Percentiles rank a stretch among this genome's conserved stretches.
These are phyloP conservation scores for Citrullus mucosospermus DNA, from an alignment of 306 rosid species.

Conservation along the genomic window DNA sequence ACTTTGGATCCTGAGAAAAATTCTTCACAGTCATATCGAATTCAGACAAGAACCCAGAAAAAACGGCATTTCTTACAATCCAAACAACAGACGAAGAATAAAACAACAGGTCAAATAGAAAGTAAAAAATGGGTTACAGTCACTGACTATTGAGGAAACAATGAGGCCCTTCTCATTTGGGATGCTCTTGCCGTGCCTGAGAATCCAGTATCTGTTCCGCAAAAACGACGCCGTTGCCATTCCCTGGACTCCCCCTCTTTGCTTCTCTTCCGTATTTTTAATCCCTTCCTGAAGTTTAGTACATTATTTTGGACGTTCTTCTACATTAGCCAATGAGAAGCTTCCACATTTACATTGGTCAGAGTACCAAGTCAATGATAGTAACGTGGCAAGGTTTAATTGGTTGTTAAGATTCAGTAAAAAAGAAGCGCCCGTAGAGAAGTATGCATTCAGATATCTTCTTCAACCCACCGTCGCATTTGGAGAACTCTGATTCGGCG, in stretches of 20 bases:
- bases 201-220: conserved; percentile 54
- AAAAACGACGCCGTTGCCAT: conserved; percentile 31
- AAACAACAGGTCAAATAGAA: neutral
- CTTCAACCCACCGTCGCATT: neutral
- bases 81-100: neutral
- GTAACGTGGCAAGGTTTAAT: neutral
- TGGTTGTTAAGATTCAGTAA: neutral
- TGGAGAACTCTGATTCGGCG: neutral
- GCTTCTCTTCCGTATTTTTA: neutral
- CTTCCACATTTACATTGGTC: neutral
- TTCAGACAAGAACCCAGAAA: neutral
- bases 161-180: conserved; percentile 73
- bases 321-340: neutral
- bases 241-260: neutral
- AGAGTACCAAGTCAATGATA: neutral
- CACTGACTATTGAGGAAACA: conserved; percentile 58
- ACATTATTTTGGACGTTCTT: neutral
- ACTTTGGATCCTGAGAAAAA: neutral
- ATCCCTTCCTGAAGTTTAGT: neutral
- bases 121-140: neutral
- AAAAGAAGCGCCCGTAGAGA: neutral
- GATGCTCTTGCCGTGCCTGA: conserved; percentile 90
- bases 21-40: neutral
- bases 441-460: neutral
- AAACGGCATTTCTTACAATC: neutral